Conservation (phyloP, 2,329 filamentous ascomycete genomes). For the Xylaria polymorpha region DNA sequence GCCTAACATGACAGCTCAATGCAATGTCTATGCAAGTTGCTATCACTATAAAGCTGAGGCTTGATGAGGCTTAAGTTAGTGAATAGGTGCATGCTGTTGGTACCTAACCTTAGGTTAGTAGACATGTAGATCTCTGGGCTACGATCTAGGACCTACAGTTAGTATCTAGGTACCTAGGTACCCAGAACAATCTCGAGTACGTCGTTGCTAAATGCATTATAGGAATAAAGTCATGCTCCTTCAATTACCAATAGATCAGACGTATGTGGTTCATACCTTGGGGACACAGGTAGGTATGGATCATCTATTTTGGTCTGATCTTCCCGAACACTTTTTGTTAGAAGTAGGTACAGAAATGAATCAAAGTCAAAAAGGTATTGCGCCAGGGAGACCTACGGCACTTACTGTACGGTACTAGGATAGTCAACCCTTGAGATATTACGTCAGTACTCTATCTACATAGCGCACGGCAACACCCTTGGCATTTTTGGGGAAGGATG, state of each 20-base stretch:
- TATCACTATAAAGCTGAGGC: background rate
- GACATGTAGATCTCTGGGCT: too few species aligned
- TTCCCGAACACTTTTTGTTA: background rate
- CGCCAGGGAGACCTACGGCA: too few species aligned
- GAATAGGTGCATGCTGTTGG: too few species aligned
- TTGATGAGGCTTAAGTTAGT: background rate
- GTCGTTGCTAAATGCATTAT: background rate
- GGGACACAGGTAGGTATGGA: too few species aligned
- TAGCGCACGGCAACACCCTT: background rate
- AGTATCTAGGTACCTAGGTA: background rate
- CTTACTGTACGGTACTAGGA: background rate
- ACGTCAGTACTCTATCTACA: background rate
- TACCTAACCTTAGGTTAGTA: too few species aligned
- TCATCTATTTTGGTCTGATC: background rate
- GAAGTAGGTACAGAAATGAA: background rate
- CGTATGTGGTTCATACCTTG: too few species aligned
- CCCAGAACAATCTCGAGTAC: background rate
- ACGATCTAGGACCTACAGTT: background rate
- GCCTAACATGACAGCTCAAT: background rate
- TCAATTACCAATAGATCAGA: too few species aligned
- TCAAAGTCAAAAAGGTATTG: background rate
- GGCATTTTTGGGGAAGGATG: background rate
- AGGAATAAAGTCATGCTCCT: background rate
- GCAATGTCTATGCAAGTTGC: background rate
- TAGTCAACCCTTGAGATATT: conserved; percentile 7